Percentiles rank a stretch among this genome's conserved stretches.
These are phyloP conservation scores for Boletellus dicymbophilus DNA, from an alignment of 1,284 basidiomycete species.

Conservation along the genomic window DNA sequence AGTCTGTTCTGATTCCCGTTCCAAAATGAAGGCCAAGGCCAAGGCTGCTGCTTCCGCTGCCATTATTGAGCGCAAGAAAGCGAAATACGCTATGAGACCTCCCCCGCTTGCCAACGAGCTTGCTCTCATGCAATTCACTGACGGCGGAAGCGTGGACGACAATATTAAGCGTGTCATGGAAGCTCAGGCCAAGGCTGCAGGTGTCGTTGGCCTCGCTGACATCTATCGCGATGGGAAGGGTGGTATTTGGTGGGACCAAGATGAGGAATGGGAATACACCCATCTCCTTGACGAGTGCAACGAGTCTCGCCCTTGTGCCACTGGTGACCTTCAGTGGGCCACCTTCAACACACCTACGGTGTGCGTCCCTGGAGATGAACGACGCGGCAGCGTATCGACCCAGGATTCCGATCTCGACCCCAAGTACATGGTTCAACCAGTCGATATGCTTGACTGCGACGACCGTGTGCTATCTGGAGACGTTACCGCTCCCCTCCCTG, in stretches of 20 bases:
- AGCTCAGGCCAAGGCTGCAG: slow-evolving; percentile 47
- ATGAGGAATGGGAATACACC: slow-evolving; percentile 67
- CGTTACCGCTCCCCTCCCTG: slow-evolving; percentile 4
- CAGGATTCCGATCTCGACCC: slow-evolving; percentile 56
- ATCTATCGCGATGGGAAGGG: slow-evolving; percentile 61
- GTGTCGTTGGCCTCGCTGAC: slow-evolving; percentile 42
- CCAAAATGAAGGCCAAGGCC: slow-evolving; percentile 23
- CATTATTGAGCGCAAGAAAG: slow-evolving; percentile 48
- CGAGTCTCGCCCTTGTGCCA: slow-evolving; percentile 7
- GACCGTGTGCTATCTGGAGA: slow-evolving; percentile 35
- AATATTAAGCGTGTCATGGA: slow-evolving; percentile 58
- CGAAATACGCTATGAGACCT: slow-evolving; percentile 36
- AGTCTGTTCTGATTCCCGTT: slow-evolving; percentile 21
- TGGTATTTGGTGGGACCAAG: slow-evolving; percentile 68
- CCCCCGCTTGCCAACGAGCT: slow-evolving; percentile 63
- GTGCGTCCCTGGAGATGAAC: slow-evolving; percentile 32
- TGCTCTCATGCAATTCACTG: slow-evolving; percentile 64
- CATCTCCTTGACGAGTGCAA: slow-evolving; percentile 48
- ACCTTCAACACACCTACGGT: slow-evolving; percentile 32
- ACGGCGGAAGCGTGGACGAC: slow-evolving; percentile 61
- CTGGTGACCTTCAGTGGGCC: slow-evolving; percentile 42
- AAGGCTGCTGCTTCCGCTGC: slow-evolving; percentile 29
- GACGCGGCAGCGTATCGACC: slow-evolving; percentile 48
- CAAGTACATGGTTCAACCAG: slow-evolving; percentile 46
- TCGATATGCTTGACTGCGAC: slow-evolving; percentile 36